Evolutionary conservation across 1,139 yeast species (phyloP), one percentile per base, ranked within the genome.

Genomic region (Lodderomyces elongisporus): DNA sequence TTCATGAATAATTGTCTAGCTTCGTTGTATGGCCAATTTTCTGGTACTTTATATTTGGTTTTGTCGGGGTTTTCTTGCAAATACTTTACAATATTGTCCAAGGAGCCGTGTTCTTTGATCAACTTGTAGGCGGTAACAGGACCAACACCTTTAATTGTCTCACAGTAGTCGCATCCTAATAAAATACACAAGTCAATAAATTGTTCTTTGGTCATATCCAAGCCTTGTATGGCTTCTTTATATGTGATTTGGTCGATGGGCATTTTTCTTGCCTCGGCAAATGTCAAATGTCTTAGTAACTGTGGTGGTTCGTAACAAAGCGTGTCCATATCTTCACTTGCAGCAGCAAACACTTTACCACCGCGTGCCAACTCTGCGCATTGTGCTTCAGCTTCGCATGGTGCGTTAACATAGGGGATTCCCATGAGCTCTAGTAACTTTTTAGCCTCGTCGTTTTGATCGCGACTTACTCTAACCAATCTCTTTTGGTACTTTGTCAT

Each of bases 271-370:
- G 95, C 93, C 54, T 93, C 98, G 2, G 96, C 79, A 43, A 89
- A 91, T 0, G 97, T 91, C 58, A 91, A 70, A 55, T 91, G 95
- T 46, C 98, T 74, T 42, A 91, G 66, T 38, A 91, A 62, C 40
- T 65, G 77, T 2, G 96, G 94, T 2, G 97, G 85, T 36, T 78
- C 79, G 55, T 91, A 91, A 51, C 97, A 91, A 37, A 91, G 59
- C 0, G 98, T 93, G 60, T 91, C 99, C 98, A 91, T 91, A 74
- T 91, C 99, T 56, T 91, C 99, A 3, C 95, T 85, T 1, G 97
- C 99, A 2, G 98, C 96, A 9, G 95, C 98, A 54, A 79, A 91
- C 0, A 91, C 97, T 51, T 81, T 82, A 4, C 95, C 96, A 12
- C 78, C 77, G 40, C 78, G 75, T 2, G 97, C 96, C 37, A 91